These are phyloP conservation scores for Syncephalis plumigaleata DNA, from an alignment of 371 early-diverging fungal genomes.

Conservation along the genomic window DNA sequence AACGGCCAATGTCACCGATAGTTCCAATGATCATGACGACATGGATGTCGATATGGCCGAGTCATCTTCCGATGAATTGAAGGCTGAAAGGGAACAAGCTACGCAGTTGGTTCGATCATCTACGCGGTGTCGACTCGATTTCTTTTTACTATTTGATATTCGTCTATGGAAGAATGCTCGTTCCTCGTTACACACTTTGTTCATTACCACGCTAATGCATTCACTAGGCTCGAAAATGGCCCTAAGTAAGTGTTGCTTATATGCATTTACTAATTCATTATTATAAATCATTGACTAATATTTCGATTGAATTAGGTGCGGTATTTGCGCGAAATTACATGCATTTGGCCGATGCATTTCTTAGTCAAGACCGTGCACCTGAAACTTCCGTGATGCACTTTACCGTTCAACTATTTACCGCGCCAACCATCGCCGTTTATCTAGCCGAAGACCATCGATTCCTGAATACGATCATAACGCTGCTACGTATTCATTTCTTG, in stretches of 20 bases:
- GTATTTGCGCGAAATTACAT: constrained; percentile 6
- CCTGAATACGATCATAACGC: constrained; percentile 44
- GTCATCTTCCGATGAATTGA: too few species aligned
- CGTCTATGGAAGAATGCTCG: constrained; percentile 82
- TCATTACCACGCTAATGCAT: constrained; percentile 59
- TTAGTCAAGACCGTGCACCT: constrained; percentile 70
- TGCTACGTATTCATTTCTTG: constrained; percentile 51
- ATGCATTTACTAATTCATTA: background rate
- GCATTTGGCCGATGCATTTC: constrained; percentile 19
- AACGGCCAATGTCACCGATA: too few species aligned
- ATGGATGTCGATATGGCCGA: too few species aligned
- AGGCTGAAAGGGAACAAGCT: too few species aligned
- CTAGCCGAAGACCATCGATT: constrained; percentile 65
- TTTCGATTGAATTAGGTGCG: too few species aligned
- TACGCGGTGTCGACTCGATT: constrained; percentile 41
- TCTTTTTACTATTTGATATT: constrained; percentile 64
- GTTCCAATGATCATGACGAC: too few species aligned
- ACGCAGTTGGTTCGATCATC: too few species aligned
- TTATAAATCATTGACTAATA: too few species aligned
- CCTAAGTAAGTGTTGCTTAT: constrained; percentile 27
- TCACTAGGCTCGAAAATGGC: constrained; percentile 55
- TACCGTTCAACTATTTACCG: constrained; percentile 87
- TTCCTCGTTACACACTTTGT: constrained; percentile 58
- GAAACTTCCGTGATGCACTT: constrained; percentile 79
- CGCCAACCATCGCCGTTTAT: constrained; percentile 70